A percentile compares a stretch with the other conserved stretches of the same genome.
These are phyloP conservation scores for Boletus insuetus DNA, from an alignment of 768 basidiomycete genomes.

Conservation along the genomic window DNA sequence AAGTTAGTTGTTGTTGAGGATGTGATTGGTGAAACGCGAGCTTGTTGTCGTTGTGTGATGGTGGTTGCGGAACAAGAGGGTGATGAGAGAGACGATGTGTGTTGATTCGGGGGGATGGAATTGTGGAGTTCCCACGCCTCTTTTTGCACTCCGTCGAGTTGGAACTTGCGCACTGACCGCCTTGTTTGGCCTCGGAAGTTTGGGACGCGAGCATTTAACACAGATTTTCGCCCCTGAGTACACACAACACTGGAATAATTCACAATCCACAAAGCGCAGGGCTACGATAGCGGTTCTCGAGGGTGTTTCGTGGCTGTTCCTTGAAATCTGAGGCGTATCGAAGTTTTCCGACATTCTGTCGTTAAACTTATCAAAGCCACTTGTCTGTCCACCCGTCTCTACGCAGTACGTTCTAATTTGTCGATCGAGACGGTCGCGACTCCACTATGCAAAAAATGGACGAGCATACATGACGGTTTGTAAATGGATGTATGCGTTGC, in stretches of 20 bases:
- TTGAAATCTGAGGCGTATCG: too few species aligned
- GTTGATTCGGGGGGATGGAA: conserved; percentile 25
- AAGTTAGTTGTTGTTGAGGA: background rate
- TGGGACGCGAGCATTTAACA: background rate
- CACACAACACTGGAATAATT: too few species aligned
- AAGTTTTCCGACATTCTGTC: too few species aligned
- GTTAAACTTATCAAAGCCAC: too few species aligned
- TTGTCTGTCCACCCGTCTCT: too few species aligned
- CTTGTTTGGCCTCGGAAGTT: conserved; percentile 18
- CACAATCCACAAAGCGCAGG: too few species aligned
- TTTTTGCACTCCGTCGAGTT: conserved; percentile 27
- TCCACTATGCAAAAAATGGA: background rate
- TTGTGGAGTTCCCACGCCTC: conserved; percentile 29
- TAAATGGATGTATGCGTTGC: background rate
- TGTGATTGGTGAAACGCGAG: conserved; percentile 8
- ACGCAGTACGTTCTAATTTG: background rate
- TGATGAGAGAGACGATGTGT: conserved; percentile 12
- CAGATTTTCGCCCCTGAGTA: too few species aligned
- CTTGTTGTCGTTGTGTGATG: conserved; percentile 21
- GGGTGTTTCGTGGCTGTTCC: too few species aligned
- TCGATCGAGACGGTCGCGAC: background rate
- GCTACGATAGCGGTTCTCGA: too few species aligned
- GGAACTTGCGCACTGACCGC: conserved; percentile 32
- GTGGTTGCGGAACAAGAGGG: conserved; percentile 28
- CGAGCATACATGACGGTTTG: background rate